phyloP scores from a whole-genome alignment of 106 monocot genomes.

The Dendrobium nobile region DNA sequence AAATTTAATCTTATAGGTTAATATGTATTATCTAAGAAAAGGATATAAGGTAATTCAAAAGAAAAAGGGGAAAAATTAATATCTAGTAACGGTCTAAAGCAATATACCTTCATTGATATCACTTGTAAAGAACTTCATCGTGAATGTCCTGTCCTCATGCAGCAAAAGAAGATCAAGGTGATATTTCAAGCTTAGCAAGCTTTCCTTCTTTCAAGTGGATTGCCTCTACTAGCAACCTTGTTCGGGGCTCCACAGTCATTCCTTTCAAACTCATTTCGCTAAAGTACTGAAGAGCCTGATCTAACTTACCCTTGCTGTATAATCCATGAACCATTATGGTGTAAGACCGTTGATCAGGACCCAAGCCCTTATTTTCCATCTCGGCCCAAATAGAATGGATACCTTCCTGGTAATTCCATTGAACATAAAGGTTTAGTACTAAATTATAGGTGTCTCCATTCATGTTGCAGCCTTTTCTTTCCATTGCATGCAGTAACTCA shows the following conservation, averaged over 20 bases:
- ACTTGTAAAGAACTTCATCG: background rate
- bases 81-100: background rate
- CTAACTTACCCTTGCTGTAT: conserved; percentile 35
- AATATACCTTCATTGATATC: background rate
- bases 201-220: conserved; percentile 30
- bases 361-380: conserved; percentile 63
- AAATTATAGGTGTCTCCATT: conserved; percentile 56
- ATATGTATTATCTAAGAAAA: background rate
- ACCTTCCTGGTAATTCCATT: conserved; percentile 50
- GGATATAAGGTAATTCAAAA: background rate
- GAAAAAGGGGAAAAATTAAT: background rate
- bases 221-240: conserved; percentile 53
- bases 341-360: conserved; percentile 80
- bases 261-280: conserved; percentile 61
- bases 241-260: conserved; percentile 60
- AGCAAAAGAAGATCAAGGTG: conserved; percentile 3
- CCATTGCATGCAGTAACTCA: conserved; percentile 45
- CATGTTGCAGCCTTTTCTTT: conserved; percentile 35
- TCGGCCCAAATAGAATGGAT: conserved; percentile 46
- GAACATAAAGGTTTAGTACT: conserved; percentile 54
- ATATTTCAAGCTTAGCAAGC: background rate
- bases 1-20: background rate
- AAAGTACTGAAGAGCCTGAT: conserved; percentile 52
- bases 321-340: conserved; percentile 74
- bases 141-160: background rate